Evolutionary conservation across 2,329 filamentous ascomycete genomes (phyloP), one percentile per base, ranked within the genome.

Genomic region (Xylaria digitata): DNA sequence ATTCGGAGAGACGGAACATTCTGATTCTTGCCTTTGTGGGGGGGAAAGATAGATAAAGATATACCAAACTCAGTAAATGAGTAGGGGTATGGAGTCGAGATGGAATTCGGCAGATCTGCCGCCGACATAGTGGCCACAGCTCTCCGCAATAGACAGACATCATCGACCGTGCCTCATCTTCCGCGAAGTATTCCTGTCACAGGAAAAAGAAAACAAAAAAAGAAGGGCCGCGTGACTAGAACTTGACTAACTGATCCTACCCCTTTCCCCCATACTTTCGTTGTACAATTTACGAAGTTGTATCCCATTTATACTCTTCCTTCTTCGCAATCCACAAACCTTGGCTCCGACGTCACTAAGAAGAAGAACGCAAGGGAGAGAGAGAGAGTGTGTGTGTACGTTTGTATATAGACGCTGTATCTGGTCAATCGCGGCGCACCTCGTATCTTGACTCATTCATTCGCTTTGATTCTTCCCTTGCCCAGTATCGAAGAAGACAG

Each of bases 31-130:
- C 13, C 11, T 15, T 15, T 15, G 11, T 40, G 37, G 45, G 19
- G 19, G 45, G 21, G 19, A 8, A 46, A 46, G 45, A 26, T 21
- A 8, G 19, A 48, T 13, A 48, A 19, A 48, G 9, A 53, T 46
- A 46, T 21, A 40, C 52, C 32, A 34, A 56, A 42, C 32, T 30
- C 8, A n/a, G 32, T 23, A 49, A 56, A 21, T 19, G 9, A 26
- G 45, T 55, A 11, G 37, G 37, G 21, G 52, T 7, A 55, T 32
- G 53, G 53, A 11, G 19, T 13, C 46, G 23, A n/a, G 23, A 50
- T 57, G 55, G 30, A 58, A 58, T 60, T 70, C 70, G 70, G 70
- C 53, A 66, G 55, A 71, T 71, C 70, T 71, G 63, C 26, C 61
- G 65, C 70, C 70, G 70, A 71, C 62, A 21, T 45, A 48, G 23